A percentile compares a stretch with the other conserved stretches of the same genome.
These are phyloP conservation scores for Fomes fomentarius DNA, from an alignment of 1,284 basidiomycete genomes.

Conservation along the genomic window DNA sequence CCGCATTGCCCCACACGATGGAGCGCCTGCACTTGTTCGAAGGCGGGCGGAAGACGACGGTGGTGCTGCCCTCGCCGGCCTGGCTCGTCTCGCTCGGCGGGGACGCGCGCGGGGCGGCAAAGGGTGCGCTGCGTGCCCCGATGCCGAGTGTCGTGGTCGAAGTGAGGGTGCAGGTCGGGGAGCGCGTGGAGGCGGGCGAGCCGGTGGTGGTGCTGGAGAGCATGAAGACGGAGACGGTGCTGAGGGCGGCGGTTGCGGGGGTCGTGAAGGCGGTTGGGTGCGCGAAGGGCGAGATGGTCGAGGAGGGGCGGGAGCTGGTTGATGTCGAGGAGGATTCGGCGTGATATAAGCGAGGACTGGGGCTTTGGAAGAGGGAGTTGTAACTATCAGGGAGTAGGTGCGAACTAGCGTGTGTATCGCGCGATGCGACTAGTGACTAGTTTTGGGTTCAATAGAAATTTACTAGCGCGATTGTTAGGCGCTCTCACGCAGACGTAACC, in stretches of 20 bases:
- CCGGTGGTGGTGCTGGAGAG: constrained; percentile 86
- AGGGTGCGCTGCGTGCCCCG: constrained; percentile 71
- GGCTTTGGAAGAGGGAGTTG: no score
- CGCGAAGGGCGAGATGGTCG: constrained; percentile 84
- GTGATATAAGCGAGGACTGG: no score
- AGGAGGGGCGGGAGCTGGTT: constrained; percentile 83
- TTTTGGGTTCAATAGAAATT: no score
- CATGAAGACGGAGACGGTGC: constrained; percentile 95
- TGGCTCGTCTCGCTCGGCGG: constrained; percentile 69
- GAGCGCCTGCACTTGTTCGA: constrained; percentile 76
- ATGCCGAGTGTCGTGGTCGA: constrained; percentile 92
- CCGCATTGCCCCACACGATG: constrained; percentile 53
- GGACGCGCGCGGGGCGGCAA: constrained; percentile 49
- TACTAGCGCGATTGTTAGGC: no score
- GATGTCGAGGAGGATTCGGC: constrained; percentile 59
- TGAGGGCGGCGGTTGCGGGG: constrained; percentile 72
- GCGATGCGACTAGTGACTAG: no score
- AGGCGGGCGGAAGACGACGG: constrained; percentile 57
- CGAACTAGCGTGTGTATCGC: no score
- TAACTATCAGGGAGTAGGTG: no score
- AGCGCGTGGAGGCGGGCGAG: constrained; percentile 81
- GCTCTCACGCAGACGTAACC: no score
- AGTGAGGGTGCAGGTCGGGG: constrained; percentile 76
- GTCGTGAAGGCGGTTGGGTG: constrained; percentile 75
- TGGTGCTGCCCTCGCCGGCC: constrained; percentile 63